phyloP scores from a whole-genome alignment of 1,139 yeast species.

The Scheffersomyces titani region DNA sequence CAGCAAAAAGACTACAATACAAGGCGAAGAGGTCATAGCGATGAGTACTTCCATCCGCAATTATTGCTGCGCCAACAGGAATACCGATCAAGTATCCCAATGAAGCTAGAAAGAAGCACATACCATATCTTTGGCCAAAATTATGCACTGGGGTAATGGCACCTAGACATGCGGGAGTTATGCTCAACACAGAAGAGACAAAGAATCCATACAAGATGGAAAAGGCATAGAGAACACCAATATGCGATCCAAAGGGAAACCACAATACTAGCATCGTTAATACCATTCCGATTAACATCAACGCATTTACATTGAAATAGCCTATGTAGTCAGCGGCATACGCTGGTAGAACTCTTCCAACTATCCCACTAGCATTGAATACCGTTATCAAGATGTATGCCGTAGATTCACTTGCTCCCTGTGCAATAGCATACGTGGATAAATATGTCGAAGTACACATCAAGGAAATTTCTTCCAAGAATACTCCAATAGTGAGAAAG shows the following conservation, averaged over 20 bases:
- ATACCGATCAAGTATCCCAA: slow-evolving; percentile 43
- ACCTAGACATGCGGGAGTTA: slow-evolving; percentile 44
- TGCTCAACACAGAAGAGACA: slow-evolving; percentile 30
- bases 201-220: slow-evolving; percentile 37
- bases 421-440: slow-evolving; percentile 45
- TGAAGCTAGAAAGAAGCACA: slow-evolving; percentile 40
- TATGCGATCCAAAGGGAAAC: slow-evolving; percentile 40
- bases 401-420: slow-evolving; percentile 37
- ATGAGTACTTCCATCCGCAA: slow-evolving; percentile 30
- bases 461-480: slow-evolving; percentile 57
- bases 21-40: slow-evolving; percentile 37
- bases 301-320: slow-evolving; percentile 39
- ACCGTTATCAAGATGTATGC: slow-evolving; percentile 39
- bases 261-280: slow-evolving; percentile 36
- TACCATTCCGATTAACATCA: slow-evolving; percentile 33
- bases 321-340: slow-evolving; percentile 39
- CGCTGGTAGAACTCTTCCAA: slow-evolving; percentile 43
- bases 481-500: slow-evolving; percentile 31
- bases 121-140: slow-evolving; percentile 45
- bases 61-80: slow-evolving; percentile 48
- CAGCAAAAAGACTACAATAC: slow-evolving; percentile 34
- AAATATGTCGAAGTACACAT: slow-evolving; percentile 48
- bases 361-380: slow-evolving; percentile 41
- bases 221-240: slow-evolving; percentile 34
- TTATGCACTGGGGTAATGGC: slow-evolving; percentile 38